phyloP scores from a whole-genome alignment of 2,329 filamentous ascomycete species.

The Arachnopeziza araneosa region DNA sequence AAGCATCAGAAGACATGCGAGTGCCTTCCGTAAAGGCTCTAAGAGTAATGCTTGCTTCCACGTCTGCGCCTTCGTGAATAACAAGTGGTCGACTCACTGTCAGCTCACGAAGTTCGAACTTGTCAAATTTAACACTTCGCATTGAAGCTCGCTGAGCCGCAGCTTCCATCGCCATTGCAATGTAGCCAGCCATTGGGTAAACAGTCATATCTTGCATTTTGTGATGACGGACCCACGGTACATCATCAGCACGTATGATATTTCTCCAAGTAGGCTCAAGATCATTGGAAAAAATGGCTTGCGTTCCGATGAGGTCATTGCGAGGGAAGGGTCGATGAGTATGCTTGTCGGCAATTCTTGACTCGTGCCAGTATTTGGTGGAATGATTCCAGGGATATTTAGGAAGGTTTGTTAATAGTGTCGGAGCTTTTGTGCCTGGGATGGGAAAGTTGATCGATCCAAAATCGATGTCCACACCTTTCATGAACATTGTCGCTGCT shows the following conservation, averaged over 20 bases:
- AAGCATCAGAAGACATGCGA: constrained; percentile 29
- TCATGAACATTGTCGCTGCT: constrained; percentile 40
- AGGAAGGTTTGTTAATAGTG: constrained; percentile 34
- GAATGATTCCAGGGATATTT: constrained; percentile 51
- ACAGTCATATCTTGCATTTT: constrained; percentile 26
- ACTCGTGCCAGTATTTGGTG: constrained; percentile 48
- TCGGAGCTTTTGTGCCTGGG: constrained; percentile 9
- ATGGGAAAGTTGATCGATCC: constrained; percentile 42
- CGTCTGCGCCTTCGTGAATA: neutral
- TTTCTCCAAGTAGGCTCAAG: constrained; percentile 33
- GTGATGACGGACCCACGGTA: constrained; percentile 42
- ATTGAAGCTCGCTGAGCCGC: constrained; percentile 1
- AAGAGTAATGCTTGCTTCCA: neutral
- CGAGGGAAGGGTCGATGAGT: constrained; percentile 39
- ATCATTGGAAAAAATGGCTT: constrained; percentile 24
- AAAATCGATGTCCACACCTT: constrained; percentile 40
- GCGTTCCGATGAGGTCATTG: constrained; percentile 45
- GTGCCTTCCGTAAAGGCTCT: neutral
- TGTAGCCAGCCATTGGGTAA: constrained; percentile 32
- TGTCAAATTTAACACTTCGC: constrained; percentile 33
- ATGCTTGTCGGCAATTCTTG: constrained; percentile 26
- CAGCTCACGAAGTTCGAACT: constrained; percentile 33
- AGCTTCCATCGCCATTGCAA: constrained; percentile 34
- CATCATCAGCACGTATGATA: constrained; percentile 28
- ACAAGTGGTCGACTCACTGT: neutral